Percentiles rank a stretch among this genome's conserved stretches.
phyloP scores from a whole-genome alignment of 441 rosid genomes.

The Mallotus japonicus region DNA sequence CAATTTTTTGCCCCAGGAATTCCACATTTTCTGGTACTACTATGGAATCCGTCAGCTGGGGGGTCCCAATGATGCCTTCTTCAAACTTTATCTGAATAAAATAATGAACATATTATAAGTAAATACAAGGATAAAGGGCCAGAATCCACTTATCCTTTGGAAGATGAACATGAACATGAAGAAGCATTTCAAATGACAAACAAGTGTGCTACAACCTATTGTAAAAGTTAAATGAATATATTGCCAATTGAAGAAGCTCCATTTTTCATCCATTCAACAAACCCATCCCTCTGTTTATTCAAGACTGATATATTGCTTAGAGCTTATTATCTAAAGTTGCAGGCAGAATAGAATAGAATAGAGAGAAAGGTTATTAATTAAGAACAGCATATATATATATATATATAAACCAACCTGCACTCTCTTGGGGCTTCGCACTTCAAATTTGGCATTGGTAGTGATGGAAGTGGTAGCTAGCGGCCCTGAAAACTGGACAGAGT shows the following conservation, averaged over 20 bases:
- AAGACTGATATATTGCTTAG: background rate
- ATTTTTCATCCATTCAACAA: background rate
- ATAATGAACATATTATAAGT: background rate
- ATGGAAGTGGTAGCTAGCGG: conserved; percentile 77
- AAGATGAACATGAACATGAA: background rate
- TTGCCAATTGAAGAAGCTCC: background rate
- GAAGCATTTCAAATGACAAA: background rate
- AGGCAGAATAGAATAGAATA: background rate
- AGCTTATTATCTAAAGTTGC: background rate
- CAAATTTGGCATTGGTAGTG: conserved; percentile 86
- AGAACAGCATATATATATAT: no score
- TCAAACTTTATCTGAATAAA: conserved; percentile 68
- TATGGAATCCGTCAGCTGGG: conserved; percentile 83
- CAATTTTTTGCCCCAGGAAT: conserved; percentile 74
- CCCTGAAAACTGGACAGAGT: conserved; percentile 71
- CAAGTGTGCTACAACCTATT: background rate
- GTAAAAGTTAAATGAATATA: background rate
- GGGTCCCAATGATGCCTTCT: conserved; percentile 91
- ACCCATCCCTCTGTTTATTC: background rate
- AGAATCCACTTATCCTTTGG: background rate
- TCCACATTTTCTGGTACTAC: conserved; percentile 76
- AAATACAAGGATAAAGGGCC: background rate
- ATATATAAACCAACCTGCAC: conserved; percentile 59
- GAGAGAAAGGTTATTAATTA: background rate
- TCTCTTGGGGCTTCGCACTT: conserved; percentile 85